Evolutionary conservation across 2,329 filamentous ascomycete species (phyloP), one percentile per base, ranked within the genome.

Genomic region (Chaetoscypha palmicola): DNA sequence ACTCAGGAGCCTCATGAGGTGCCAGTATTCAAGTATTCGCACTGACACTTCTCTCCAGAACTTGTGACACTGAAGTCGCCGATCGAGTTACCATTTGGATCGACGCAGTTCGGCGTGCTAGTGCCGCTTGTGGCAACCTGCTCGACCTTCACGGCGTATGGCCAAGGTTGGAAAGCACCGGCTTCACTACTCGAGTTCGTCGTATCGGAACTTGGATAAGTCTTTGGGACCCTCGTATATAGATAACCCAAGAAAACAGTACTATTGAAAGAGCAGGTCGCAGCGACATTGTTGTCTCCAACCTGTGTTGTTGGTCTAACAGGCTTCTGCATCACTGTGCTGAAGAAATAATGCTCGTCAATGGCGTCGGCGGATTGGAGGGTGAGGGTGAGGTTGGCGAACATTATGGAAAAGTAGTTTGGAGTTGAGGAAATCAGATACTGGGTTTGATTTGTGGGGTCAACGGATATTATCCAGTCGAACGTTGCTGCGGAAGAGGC

Each of bases 261-360:
- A 22, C 66, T 61, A 43, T 72, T 71, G 63, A 74, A 86, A 47
- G 68, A 74, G 63, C 81, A 86, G 32, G 68, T 70, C 1, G 73
- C 67, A 2, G 68, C 67, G 11, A 65, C 61, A 48, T 69, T 70
- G 37, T 65, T 56, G n/a, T 59, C 51, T 0, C 70, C 68, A 3
- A 77, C 54, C 17, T 64, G 59, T 5, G 62, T 61, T 1, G 63
- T 62, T 3, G 79, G 73, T 2, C 70, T 67, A 12, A 80, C 72
- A 0, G 65, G 66, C 55, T 77, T 79, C 20, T 71, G 62, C 49
- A 73, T 67, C 0, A 62, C 62, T 32, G 78, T 70, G 30, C 68
- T 68, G 62, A 86, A 84, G 7, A 66, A 66, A 46, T 81, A 75
- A 5, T 76, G 71, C 56, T 83, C 77, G 7, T 68, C 67, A 23